Conservation (phyloP, 495 filamentous ascomycete genomes). For the Daldinia concentrica region DNA sequence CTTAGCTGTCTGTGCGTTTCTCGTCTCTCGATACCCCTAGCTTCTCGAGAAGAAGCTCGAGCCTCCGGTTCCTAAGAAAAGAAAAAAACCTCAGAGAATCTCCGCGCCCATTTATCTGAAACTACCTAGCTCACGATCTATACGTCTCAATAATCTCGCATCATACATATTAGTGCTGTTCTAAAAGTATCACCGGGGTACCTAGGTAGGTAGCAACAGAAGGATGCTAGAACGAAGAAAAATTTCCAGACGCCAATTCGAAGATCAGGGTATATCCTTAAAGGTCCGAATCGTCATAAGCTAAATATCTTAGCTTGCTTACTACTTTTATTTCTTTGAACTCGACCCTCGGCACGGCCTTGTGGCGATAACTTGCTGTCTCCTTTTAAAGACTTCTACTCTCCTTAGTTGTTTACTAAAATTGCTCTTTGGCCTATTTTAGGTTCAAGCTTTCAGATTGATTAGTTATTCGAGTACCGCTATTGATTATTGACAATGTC, state of each 20-base stretch:
- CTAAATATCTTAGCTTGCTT: neutral
- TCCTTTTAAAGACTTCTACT: neutral
- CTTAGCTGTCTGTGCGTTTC: conserved; percentile 30
- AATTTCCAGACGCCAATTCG: neutral
- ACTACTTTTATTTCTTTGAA: neutral
- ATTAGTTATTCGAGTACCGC: neutral
- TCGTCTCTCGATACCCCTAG: conserved; percentile 3
- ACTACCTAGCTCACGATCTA: conserved; percentile 15
- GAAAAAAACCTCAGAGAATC: neutral
- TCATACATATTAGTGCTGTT: neutral
- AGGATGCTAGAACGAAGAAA: neutral
- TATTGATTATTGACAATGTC: neutral
- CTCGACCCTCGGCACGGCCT: neutral
- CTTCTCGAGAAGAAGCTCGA: conserved; percentile 15
- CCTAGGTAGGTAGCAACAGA: neutral
- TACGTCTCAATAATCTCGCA: conserved; percentile 1
- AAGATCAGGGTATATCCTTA: conserved; percentile 1
- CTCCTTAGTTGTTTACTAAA: neutral
- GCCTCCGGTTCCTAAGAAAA: neutral
- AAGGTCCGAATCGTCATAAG: neutral
- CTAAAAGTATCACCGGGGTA: neutral
- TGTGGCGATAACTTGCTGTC: neutral
- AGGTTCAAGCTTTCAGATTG: neutral
- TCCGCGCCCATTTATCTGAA: neutral
- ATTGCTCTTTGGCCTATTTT: neutral